These are phyloP conservation scores for Paraurostyla sp. DNA, from an alignment of 73 alveolate genomes.

Conservation along the genomic window DNA sequence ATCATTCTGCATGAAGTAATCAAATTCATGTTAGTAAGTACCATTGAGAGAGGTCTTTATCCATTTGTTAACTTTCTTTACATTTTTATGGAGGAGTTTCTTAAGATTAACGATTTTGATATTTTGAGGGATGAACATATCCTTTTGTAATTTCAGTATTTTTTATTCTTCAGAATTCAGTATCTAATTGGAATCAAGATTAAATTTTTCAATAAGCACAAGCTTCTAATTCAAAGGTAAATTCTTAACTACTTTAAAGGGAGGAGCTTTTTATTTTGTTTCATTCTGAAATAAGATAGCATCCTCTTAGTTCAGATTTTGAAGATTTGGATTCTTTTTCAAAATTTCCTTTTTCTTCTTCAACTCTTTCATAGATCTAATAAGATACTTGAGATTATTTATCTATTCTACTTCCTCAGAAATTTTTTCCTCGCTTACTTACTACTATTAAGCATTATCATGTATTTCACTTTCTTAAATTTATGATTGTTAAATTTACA, in stretches of 20 bases:
- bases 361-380: neutral
- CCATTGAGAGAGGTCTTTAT: slow-evolving; percentile 24
- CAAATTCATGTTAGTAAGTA: slow-evolving; percentile 42
- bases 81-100: slow-evolving; percentile 29
- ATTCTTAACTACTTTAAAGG: neutral
- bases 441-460: no score
- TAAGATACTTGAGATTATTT: no score
- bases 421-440: no score
- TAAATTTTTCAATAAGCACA: neutral
- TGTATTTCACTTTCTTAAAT: no score
- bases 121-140: slow-evolving; percentile 1
- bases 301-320: neutral
- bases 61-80: slow-evolving; percentile 38
- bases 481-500: no score
- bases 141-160: neutral
- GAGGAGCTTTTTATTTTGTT: neutral
- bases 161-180: neutral
- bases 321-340: neutral
- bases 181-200: neutral
- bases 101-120: neutral
- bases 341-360: neutral
- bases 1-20: slow-evolving; percentile 39
- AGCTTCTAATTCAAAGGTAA: slow-evolving; percentile 3
- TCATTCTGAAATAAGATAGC: neutral
- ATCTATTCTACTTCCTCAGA: no score